Base-by-base conservation (phyloP, 305 asterid genomes). In the Fraxinus velutina region DNA sequence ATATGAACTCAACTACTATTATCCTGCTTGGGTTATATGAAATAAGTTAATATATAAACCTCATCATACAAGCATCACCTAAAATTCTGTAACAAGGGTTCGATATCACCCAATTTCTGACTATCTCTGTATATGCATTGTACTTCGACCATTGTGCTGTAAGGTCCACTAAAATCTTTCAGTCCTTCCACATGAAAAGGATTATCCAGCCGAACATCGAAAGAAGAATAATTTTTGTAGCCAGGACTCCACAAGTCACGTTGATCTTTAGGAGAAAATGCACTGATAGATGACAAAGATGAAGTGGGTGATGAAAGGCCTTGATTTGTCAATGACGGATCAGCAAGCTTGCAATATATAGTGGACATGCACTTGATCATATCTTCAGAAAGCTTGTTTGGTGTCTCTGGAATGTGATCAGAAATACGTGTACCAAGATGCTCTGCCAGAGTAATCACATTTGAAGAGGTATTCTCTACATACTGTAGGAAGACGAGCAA, bases 91-190 rank as follows among this genome's bases (percentile, higher is more conserved):
- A 94, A 68, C 88, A 94, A 81, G 79, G 88, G 88, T 81, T 94
- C 99, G 44, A 91, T 83, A 62, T 93, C 93, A 2, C 93, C 92
- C 87, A 93, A 75, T 87, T 93, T 96, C 89, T 90, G 92, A 76
- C 90, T 79, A 80, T 93, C 98, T 87, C 98, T 87, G 86, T 94
- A 88, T 82, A 96, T 86, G 80, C 96, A 90, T 79, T 90, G 90
- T 17, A 96, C 92, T 91, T 96, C 99, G 64, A 96, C 86, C 99
- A 96, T 96, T 12, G 97, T 92, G 98, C 98, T 94, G 91, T 96
- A 94, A 73, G 98, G 98, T 79, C 99, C 98, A n/a, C 99, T 96
- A 80, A 96, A 96, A 75, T 96, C 98, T 82, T 93, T 96, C 34
- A 96, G 90, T 27, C 99, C 99, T 86, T 94, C 97, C 0, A 94